Evolutionary conservation across 2,329 filamentous ascomycete genomes (phyloP), one percentile per base, ranked within the genome.

Genomic region (Cytospora schulzeri): DNA sequence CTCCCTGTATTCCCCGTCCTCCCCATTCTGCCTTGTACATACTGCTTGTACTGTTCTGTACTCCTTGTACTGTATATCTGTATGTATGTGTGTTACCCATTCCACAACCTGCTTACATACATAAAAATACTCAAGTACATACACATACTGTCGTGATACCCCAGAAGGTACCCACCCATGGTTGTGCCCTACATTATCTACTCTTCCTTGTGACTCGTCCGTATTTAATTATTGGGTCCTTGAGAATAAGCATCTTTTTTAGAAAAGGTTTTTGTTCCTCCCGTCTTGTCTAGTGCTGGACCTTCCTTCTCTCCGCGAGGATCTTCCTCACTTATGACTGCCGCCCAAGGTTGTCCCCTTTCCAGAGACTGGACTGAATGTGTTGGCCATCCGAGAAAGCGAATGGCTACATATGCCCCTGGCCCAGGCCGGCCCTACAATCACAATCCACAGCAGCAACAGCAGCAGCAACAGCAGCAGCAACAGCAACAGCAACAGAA

Each of bases 321-420:
- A 29, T 45, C 51, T 8, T 33, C 35, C 54, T 54, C 52, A 33
- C 60, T 41, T 35, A 63, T 63, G 60, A 41, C 64, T 63, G 38
- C 64, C 26, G 29, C 50, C 24, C 41, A 31, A 31, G 29, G 60
- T 33, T 38, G 57, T 31, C 28, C 38, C n/a, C 35, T 53, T 19
- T 31, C 60, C 33, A 57, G 52, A 60, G 38, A 59, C 7, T 51
- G 48, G 64, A 33, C 48, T 38, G 64, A 57, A 53, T 59, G 60
- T 56, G 29, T 50, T 45, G 38, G 31, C 35, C 60, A 38, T 45
- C 45, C 45, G 60, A 54, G 60, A n/a, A 57, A 66, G 66, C 69
- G 68, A 68, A 71, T 71, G 69, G 68, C 69, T 57, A 67, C 69
- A 60, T 65, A 65, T 53, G 66, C 68, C 51, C 57, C 66, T 53